These are phyloP conservation scores for Aspergillus costaricaensis DNA, from an alignment of 2,329 filamentous ascomycete species.

Conservation along the genomic window DNA sequence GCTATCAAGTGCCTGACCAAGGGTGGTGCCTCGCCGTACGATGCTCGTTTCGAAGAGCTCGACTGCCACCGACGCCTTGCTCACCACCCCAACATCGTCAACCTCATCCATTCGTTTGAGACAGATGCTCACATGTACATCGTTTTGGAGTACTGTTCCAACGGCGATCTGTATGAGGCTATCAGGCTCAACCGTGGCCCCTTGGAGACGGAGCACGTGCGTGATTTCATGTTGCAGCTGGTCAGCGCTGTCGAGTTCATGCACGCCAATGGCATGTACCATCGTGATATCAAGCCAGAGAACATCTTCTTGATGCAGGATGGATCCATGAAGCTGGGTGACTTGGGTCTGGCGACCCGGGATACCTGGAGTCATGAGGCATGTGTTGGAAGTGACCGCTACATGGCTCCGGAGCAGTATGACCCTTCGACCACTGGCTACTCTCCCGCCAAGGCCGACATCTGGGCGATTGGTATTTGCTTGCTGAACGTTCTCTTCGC, in stretches of 20 bases:
- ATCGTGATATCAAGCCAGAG: constrained; percentile 98
- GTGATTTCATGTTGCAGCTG: constrained; percentile 94
- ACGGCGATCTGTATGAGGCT: constrained; percentile 95
- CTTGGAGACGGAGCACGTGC: constrained; percentile 91
- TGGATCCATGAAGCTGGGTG: constrained; percentile 91
- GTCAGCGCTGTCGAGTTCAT: constrained; percentile 87
- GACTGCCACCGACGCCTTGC: constrained; percentile 78
- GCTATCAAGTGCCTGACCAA: constrained; percentile 98
- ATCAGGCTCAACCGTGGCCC: constrained; percentile 88
- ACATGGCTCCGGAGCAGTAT: constrained; percentile 99
- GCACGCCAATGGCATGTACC: constrained; percentile 87
- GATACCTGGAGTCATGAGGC: constrained; percentile 90
- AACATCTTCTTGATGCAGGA: constrained; percentile 92
- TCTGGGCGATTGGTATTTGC: constrained; percentile 97
- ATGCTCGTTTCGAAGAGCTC: constrained; percentile 66
- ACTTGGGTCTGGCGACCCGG: constrained; percentile 89
- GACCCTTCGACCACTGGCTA: constrained; percentile 86
- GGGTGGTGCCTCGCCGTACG: constrained; percentile 67
- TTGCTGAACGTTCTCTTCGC: constrained; percentile 95
- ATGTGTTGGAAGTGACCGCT: constrained; percentile 94
- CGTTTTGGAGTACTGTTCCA: constrained; percentile 91
- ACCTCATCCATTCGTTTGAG: constrained; percentile 86
- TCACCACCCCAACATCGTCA: constrained; percentile 88
- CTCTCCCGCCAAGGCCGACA: constrained; percentile 87
- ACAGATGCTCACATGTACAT: constrained; percentile 87